A percentile compares a stretch with the other conserved stretches of the same genome.
These are phyloP conservation scores for Coemansia aciculifera DNA, from an alignment of 192 early-diverging fungal species.

Conservation along the genomic window DNA sequence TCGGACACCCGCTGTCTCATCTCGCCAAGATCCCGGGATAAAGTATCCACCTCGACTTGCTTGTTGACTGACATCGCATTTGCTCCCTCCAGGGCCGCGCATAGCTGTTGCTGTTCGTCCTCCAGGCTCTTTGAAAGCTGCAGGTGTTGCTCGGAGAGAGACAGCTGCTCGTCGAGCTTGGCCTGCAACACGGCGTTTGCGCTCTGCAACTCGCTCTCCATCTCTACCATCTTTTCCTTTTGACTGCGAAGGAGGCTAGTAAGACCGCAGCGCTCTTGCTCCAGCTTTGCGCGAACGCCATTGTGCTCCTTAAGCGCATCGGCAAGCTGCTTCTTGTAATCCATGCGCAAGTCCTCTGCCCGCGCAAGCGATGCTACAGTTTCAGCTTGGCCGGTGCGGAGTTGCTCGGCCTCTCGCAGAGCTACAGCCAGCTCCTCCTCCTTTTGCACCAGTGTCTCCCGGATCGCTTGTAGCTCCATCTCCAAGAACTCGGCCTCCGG, in stretches of 20 bases:
- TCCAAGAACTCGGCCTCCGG: conserved; percentile 53
- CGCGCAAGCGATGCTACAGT: conserved; percentile 4
- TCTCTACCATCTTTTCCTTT: conserved; percentile 1
- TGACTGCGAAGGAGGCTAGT: neutral
- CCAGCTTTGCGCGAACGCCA: conserved; percentile 4
- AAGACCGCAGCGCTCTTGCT: conserved; percentile 10
- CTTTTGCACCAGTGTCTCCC: conserved; percentile 38
- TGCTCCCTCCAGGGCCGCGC: neutral
- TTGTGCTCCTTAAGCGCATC: neutral
- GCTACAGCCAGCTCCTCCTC: conserved; percentile 36
- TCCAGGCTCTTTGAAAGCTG: neutral
- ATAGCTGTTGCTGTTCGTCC: neutral
- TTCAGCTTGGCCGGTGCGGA: conserved; percentile 13
- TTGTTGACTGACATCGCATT: neutral
- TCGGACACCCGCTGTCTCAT: neutral
- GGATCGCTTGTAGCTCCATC: conserved; percentile 45
- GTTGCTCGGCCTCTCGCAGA: conserved; percentile 36
- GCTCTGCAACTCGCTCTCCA: neutral
- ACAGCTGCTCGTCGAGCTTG: conserved; percentile 1
- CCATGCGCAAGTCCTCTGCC: conserved; percentile 7
- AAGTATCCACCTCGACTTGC: neutral
- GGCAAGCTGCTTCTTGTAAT: conserved; percentile 12
- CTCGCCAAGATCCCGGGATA: conserved; percentile 10
- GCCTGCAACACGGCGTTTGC: conserved; percentile 1
- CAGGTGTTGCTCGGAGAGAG: neutral